Conservation (phyloP, 2,329 filamentous ascomycete species). For the Arachnopeziza araneosa region DNA sequence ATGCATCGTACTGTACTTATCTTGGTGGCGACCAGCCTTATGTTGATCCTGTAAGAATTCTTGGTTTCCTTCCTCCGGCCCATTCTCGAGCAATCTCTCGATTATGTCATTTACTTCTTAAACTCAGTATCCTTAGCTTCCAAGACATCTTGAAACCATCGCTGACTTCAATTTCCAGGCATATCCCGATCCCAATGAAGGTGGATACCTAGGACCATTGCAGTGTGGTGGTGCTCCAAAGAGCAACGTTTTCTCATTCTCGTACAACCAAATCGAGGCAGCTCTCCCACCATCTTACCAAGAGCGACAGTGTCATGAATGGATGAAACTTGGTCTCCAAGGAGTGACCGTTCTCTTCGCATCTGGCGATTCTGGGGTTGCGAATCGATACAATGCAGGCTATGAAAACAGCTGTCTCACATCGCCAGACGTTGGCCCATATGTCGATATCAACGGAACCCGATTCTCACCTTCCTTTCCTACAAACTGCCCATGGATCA, state of each 20-base stretch:
- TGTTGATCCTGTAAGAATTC: conserved; percentile 24
- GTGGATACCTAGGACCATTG: conserved; percentile 32
- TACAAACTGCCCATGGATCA: conserved; percentile 60
- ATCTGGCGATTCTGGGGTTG: conserved; percentile 10
- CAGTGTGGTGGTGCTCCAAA: conserved; percentile 37
- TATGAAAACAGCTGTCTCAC: conserved; percentile 13
- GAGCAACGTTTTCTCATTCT: conserved; percentile 33
- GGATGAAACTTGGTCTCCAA: conserved; percentile 8
- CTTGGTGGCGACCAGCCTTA: conserved; percentile 30
- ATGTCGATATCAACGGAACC: conserved; percentile 11
- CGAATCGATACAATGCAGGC: conserved; percentile 8
- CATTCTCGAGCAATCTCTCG: no score
- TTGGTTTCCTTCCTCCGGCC: background rate
- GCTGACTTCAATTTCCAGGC: background rate
- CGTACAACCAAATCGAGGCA: conserved; percentile 22
- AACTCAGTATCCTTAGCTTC: no score
- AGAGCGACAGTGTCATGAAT: conserved; percentile 37
- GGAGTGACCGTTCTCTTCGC: conserved; percentile 8
- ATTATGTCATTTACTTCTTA: no score
- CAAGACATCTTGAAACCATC: no score
- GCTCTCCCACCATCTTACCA: conserved; percentile 42
- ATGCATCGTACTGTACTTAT: conserved; percentile 36
- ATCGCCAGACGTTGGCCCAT: conserved; percentile 8
- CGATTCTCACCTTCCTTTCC: conserved; percentile 49
- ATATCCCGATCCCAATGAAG: conserved; percentile 35